Evolutionary conservation across 371 early-diverging fungal species (phyloP), one percentile per base, ranked within the genome.

Genomic region (Basidiobolus heterosporus): DNA sequence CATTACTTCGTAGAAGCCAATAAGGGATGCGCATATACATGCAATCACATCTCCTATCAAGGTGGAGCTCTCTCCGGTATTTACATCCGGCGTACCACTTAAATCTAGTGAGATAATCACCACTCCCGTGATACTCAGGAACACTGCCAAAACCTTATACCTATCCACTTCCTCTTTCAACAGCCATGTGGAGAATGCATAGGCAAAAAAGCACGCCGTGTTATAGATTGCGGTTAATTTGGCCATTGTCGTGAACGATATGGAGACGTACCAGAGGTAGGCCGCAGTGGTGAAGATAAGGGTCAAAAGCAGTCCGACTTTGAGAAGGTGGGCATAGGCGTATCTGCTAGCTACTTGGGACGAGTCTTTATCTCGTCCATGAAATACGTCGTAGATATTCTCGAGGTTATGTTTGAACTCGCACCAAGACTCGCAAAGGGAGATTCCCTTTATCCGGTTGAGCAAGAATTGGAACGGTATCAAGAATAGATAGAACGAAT

Each of bases 211-310:
- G 48, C 83, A 82, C 7, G 78, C 68, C 4, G 77, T 82, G 61
- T 87, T 85, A 69, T 80, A 83, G 30, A 83, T 80, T 16, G 84
- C 88, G 0, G 85, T 85, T 24, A 85, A 56, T 41, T 71, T 83
- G 45, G 82, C 69, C 80, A 82, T 83, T 37, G 78, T 70, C 0
- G 78, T 81, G 45, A 82, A 53, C 14, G 69, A 72, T 36, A 83
- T 75, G 4, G 84, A 78, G 36, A 75, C 56, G 49, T 85, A 87
- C 88, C 88, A 87, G n/a, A 81, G 57, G 51, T 85, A 87, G 14
- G 85, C 71, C 7, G 78, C 72, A 2, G 76, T 47, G 23, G 80
- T 82, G 41, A 82, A 54, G n/a, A 78, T 51, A 2, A 62, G 44
- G 0, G 81, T 66, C 7, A 84, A 61, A n/a, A 57, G 42, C 1